Base-by-base conservation (phyloP, 2,329 filamentous ascomycete genomes). In the Saccharata proteae region DNA sequence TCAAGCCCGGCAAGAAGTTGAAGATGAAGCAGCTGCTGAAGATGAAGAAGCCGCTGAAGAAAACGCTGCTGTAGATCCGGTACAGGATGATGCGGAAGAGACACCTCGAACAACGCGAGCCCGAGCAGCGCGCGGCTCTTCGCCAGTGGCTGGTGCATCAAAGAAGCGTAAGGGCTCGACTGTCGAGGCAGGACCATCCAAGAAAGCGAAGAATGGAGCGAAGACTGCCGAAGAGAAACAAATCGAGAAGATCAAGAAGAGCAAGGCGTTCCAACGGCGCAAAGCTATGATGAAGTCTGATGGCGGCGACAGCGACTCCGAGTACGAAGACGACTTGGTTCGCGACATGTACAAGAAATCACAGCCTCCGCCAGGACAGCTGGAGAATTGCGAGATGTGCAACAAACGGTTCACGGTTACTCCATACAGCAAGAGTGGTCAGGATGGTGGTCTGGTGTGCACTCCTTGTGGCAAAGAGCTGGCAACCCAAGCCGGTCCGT, bases 371-470 rank as follows among this genome's bases (percentile, higher is more conserved):
- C 81, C 84, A 2, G 85, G 83, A 3, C 88, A 96, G 54, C 72
- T 88, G 48, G 84, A 81, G 40, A 86, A 93, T 42, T 96, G 88
- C 50, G 84, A 81, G 19, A 60, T 77, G 3, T 96, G 88, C 53
- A 67, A 70, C 25, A 93, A 90, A 52, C 76, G 85, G 21, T 96
- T 96, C 49, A 93, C 84, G 0, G 86, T 96, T 26, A 94, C 88
- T 0, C 71, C 83, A 1, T 94, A 94, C 58, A 85, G 80, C 39
- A 79, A 84, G 41, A 71, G 77, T 16, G 84, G 81, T 1, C 80
- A 82, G 1, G 67, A 79, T n/a, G 86, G 86, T 4, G 84, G 84
- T 11, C 63, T 96, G n/a, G 64, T 94, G 2, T 96, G 88, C 50
- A 67, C 68, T 3, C 74, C 80, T 14, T 96, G 88, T 47, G 80